Conservation (phyloP, 495 filamentous ascomycete genomes). For the Penicillium robsamsonii region DNA sequence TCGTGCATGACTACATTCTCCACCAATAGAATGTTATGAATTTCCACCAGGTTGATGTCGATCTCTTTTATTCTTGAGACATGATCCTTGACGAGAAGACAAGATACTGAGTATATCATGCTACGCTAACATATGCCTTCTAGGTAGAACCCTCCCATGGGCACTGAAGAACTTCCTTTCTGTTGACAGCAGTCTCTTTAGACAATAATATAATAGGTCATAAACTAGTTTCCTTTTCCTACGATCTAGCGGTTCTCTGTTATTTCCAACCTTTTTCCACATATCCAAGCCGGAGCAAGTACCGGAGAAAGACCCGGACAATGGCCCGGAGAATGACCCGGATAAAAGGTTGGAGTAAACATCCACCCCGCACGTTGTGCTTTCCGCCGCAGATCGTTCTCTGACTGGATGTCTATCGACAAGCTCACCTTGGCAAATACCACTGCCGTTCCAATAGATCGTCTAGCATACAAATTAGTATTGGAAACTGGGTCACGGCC, state of each 20-base stretch:
- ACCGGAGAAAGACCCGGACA: background rate
- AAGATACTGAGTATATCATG: background rate
- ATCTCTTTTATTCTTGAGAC: conserved; percentile 4
- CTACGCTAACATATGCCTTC: background rate
- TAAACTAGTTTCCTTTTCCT: too few species aligned
- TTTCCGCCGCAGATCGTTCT: background rate
- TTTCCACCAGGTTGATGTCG: background rate
- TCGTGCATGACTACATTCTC: conserved; percentile 10
- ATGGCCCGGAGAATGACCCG: background rate
- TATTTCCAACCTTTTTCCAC: background rate
- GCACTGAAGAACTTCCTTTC: background rate
- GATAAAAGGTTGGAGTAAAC: background rate
- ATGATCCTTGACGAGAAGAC: background rate
- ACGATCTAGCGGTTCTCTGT: too few species aligned
- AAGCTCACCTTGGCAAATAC: background rate
- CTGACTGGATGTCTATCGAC: conserved; percentile 7
- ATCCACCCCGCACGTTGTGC: background rate
- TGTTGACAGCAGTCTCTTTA: background rate
- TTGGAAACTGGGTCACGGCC: background rate
- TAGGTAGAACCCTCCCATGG: background rate
- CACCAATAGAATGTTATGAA: conserved; percentile 9
- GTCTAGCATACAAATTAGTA: background rate
- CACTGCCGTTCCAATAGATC: background rate
- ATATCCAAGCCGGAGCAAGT: background rate
- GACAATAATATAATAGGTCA: too few species aligned